Conservation (phyloP, 805 yeast genomes). For the Cyberlindnera meyerae region DNA sequence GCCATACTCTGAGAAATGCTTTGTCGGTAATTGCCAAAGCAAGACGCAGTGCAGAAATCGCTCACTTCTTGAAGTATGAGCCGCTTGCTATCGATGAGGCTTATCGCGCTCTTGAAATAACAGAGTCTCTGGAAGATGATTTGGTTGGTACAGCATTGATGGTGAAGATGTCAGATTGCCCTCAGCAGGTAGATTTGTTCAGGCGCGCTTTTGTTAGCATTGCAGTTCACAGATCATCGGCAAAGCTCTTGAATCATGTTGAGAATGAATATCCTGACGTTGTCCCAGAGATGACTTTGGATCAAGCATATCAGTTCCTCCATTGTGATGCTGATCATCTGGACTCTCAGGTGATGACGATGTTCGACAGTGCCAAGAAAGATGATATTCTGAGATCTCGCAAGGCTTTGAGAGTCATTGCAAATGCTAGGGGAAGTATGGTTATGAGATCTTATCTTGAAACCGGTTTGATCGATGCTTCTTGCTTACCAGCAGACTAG, state of each 20-base stretch:
- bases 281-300: slow-evolving; percentile 25
- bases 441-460: slow-evolving; percentile 51
- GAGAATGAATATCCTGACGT: slow-evolving; percentile 31
- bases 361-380: slow-evolving; percentile 40
- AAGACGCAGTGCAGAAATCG: slow-evolving; percentile 33
- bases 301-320: slow-evolving; percentile 43
- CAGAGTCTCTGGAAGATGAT: slow-evolving; percentile 57
- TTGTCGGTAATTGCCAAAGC: slow-evolving; percentile 34
- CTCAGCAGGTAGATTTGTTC: slow-evolving; percentile 35
- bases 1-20: slow-evolving; percentile 39
- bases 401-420: slow-evolving; percentile 52
- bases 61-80: slow-evolving; percentile 40
- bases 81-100: slow-evolving; percentile 46
- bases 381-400: slow-evolving; percentile 54
- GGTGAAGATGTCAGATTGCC: slow-evolving; percentile 51
- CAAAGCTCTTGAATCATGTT: slow-evolving; percentile 51
- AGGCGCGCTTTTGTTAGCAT: slow-evolving; percentile 59
- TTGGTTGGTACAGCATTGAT: slow-evolving; percentile 72
- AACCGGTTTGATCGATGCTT: slow-evolving; percentile 59
- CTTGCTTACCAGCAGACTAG: slow-evolving; percentile 52
- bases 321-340: slow-evolving; percentile 47
- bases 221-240: slow-evolving; percentile 54
- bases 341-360: slow-evolving; percentile 51
- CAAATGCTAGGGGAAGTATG: slow-evolving; percentile 48
- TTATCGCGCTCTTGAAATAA: slow-evolving; percentile 45